These are phyloP conservation scores for Kurtzmaniella quercitrusa DNA, from an alignment of 1,139 yeast genomes.

Conservation along the genomic window DNA sequence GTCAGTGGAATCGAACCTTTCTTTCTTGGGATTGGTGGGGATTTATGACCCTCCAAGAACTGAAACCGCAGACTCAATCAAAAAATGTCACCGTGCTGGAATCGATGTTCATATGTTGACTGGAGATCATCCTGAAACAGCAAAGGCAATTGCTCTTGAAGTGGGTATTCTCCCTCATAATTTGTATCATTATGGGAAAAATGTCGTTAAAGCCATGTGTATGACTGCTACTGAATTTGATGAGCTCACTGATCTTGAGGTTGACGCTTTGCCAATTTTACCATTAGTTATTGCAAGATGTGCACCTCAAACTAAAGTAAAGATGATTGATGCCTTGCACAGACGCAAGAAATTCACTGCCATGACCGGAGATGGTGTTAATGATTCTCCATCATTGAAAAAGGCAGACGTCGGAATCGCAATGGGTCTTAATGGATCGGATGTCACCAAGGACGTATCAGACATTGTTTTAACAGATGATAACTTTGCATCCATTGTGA, in stretches of 20 bases:
- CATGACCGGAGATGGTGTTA: constrained; percentile 88
- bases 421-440: constrained; percentile 82
- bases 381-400: constrained; percentile 78
- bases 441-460: constrained; percentile 77
- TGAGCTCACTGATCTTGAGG: constrained; percentile 53
- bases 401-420: constrained; percentile 84
- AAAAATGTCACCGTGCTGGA: constrained; percentile 69
- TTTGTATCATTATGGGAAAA: constrained; percentile 56
- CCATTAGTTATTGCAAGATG: constrained; percentile 83
- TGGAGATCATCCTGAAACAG: constrained; percentile 84
- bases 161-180: constrained; percentile 79
- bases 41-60: constrained; percentile 81
- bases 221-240: constrained; percentile 79
- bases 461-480: constrained; percentile 74
- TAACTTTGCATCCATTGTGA: constrained; percentile 71
- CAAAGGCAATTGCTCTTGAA: constrained; percentile 77
- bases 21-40: constrained; percentile 69
- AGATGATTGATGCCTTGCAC: constrained; percentile 80
- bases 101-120: constrained; percentile 82
- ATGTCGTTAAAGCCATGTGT: constrained; percentile 62
- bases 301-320: constrained; percentile 81
- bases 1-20: constrained; percentile 49
- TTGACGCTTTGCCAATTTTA: constrained; percentile 64
- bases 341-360: constrained; percentile 69
- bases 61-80: constrained; percentile 67